Conservation (phyloP, 2,329 filamentous ascomycete genomes). For the Pseudonectria foliicola region DNA sequence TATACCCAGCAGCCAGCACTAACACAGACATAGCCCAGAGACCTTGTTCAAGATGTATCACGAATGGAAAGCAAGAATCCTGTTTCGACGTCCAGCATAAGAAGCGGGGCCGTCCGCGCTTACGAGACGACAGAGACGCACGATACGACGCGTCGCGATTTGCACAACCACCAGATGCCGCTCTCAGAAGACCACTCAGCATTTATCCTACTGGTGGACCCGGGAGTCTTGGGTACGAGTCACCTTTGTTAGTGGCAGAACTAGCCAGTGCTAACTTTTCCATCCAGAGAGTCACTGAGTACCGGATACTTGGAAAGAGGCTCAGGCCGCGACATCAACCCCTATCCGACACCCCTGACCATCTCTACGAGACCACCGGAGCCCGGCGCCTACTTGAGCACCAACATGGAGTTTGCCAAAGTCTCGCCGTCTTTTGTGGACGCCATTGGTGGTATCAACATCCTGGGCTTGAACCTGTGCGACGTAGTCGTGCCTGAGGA, state of each 20-base stretch:
- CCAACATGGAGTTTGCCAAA: conserved; percentile 51
- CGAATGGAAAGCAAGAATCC: conserved; percentile 71
- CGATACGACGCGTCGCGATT: conserved; percentile 48
- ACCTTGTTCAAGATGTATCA: conserved; percentile 69
- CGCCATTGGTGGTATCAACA: conserved; percentile 41
- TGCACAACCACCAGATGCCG: conserved; percentile 37
- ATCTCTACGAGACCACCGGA: conserved; percentile 38
- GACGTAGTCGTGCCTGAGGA: conserved; percentile 49
- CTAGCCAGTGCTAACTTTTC: conserved; percentile 49
- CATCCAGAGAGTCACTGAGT: conserved; percentile 40
- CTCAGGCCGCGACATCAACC: conserved; percentile 40
- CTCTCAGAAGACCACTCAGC: conserved; percentile 42
- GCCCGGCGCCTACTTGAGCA: conserved; percentile 51
- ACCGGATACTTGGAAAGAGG: conserved; percentile 46
- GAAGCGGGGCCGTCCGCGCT: conserved; percentile 69
- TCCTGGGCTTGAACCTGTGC: conserved; percentile 43
- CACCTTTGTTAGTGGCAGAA: conserved; percentile 38
- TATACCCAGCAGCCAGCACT: conserved; percentile 23
- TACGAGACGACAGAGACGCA: conserved; percentile 63
- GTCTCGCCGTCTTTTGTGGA: conserved; percentile 50
- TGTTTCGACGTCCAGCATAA: conserved; percentile 83
- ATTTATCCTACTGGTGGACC: conserved; percentile 41
- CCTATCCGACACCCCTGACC: conserved; percentile 39
- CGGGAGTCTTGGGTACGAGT: conserved; percentile 38
- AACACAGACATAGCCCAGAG: conserved; percentile 53